Percentiles rank a stretch among this genome's conserved stretches.
Conservation (phyloP, 2,329 filamentous ascomycete genomes). For the Phyllosticta capitalensis region DNA sequence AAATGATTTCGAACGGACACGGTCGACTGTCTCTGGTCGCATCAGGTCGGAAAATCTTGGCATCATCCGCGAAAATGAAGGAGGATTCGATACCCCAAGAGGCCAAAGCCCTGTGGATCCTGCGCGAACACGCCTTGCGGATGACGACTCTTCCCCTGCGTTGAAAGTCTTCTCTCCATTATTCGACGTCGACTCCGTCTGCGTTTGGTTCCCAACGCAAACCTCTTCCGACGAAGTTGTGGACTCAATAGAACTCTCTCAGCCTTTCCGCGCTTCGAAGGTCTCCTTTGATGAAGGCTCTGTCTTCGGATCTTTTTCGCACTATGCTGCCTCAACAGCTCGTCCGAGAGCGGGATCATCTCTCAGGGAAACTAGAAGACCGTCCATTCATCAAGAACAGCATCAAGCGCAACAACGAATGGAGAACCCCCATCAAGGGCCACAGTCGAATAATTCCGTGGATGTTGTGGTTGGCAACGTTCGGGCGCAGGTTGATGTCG, state of each 20-base stretch:
- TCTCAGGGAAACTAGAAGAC: neutral
- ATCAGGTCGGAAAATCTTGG: slow-evolving; percentile 13
- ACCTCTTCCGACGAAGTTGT: neutral
- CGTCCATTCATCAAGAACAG: neutral
- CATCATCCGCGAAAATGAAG: slow-evolving; percentile 21
- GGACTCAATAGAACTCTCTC: neutral
- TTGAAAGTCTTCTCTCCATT: slow-evolving; percentile 18
- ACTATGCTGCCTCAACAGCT: slow-evolving; percentile 35
- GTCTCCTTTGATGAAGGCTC: slow-evolving; percentile 25
- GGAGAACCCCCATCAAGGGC: neutral
- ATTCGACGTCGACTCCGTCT: slow-evolving; percentile 28
- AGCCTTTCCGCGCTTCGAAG: neutral
- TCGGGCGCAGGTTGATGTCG: slow-evolving; percentile 24
- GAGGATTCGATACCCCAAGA: slow-evolving; percentile 32
- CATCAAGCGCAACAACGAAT: neutral
- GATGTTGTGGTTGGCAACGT: slow-evolving; percentile 27
- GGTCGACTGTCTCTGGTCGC: slow-evolving; percentile 1
- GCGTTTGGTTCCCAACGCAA: slow-evolving; percentile 26
- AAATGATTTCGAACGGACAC: neutral
- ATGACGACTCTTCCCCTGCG: neutral
- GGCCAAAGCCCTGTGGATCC: slow-evolving; percentile 21
- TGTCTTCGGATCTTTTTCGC: slow-evolving; percentile 37
- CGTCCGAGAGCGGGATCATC: slow-evolving; percentile 17
- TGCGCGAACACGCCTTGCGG: neutral
- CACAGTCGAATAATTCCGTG: slow-evolving; percentile 13